Base-by-base conservation (phyloP, 192 early-diverging fungal species). In the Glomus cerebriforme region DNA sequence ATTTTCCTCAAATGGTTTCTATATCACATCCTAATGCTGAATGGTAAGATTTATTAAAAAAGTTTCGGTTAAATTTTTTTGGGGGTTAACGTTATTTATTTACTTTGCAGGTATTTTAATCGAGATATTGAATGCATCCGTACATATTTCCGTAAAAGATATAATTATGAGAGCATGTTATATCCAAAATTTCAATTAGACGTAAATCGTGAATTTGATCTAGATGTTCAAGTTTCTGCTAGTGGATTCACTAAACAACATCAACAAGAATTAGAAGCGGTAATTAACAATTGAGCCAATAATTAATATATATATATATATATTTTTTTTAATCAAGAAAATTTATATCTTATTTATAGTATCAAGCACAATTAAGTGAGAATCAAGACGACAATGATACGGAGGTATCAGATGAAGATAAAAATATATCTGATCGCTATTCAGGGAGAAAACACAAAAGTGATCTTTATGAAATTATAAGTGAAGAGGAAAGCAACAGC, bases 1-100 rank as follows among this genome's bases (percentile, higher is more conserved):
- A 99, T 88, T 99, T 99, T 79, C 98, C 98, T 2, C 98, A 99
- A 84, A 99, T 99, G 98, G 96, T 99, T 24, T 99, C 97, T 19
- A 99, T 94, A 1, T 94, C 93, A 22, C 98, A 99, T 78, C 75
- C 87, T 13, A 99, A 99, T 81, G 98, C 97, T 24, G 96, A 99
- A 87, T 93, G 86, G 85, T 93, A 82, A 59, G 63, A 19, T 26
- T 8, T 27, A 26, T 68, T 64, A 10, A 69, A 9, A 27, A 32
- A 12, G 49, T 65, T 54, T n/a, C 3, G 2, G n/a, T 7, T 65
- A 67, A 43, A 39, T 49, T 37, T 67, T 34, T 26, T 64, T 39
- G 5, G 17, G 12, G 49, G 2, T 7, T 3, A 0, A 17, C 37
- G 19, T 39, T n/a, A 37, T 13, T 49, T 71, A 24, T 15, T 58